Conservation (phyloP, 257 asterid genomes). For the Nicotiana benthamiana region DNA sequence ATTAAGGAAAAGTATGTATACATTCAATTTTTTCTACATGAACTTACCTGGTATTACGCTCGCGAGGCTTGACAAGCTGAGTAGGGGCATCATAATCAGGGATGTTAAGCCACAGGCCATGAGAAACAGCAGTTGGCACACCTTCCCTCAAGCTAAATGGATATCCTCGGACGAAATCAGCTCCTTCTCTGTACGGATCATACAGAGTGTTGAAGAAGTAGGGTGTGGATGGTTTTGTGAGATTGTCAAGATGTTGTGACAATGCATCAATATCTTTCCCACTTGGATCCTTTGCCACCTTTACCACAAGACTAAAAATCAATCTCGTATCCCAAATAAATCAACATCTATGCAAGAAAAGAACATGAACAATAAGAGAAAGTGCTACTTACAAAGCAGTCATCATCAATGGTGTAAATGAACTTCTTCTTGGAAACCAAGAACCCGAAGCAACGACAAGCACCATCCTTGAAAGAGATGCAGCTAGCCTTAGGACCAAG, state of each 20-base stretch:
- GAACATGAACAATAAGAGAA: not conserved
- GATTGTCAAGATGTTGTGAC: slow-evolving; percentile 25
- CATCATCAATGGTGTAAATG: slow-evolving; percentile 39
- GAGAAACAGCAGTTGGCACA: slow-evolving; percentile 38
- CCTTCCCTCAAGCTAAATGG: slow-evolving; percentile 39
- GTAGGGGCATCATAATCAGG: slow-evolving; percentile 43
- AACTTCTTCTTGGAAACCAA: slow-evolving; percentile 42
- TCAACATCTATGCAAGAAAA: not conserved
- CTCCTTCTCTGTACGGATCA: slow-evolving; percentile 35
- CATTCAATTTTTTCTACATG: not conserved
- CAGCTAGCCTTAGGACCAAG: slow-evolving; percentile 38
- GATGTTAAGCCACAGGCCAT: slow-evolving; percentile 44
- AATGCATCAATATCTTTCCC: slow-evolving; percentile 31
- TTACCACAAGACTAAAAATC: not conserved
- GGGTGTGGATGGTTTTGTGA: slow-evolving; percentile 34
- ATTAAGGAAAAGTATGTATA: not conserved
- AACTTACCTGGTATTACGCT: slow-evolving; percentile 32
- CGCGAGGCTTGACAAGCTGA: slow-evolving; percentile 39
- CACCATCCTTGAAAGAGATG: slow-evolving; percentile 38
- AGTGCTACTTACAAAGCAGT: slow-evolving; percentile 17
- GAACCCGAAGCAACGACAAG: slow-evolving; percentile 39
- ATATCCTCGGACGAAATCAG: slow-evolving; percentile 41
- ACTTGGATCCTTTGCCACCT: slow-evolving; percentile 40
- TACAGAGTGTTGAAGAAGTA: slow-evolving; percentile 39
- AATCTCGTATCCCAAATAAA: not conserved